Conservation (phyloP, 176 grass and related monocot species). For the Cenchrus purpureus region DNA sequence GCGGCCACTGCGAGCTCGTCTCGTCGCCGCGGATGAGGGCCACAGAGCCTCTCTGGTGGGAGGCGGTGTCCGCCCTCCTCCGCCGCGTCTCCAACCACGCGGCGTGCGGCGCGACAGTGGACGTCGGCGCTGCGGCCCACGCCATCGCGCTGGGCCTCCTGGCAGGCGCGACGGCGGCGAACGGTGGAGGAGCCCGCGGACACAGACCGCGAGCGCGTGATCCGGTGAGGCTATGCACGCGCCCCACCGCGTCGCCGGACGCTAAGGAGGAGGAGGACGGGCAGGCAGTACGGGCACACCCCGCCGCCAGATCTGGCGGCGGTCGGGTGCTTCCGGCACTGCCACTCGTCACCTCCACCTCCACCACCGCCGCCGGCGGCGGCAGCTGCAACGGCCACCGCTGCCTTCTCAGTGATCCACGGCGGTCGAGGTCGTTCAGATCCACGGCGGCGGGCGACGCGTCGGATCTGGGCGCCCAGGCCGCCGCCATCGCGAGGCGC, state of each 20-base stretch:
- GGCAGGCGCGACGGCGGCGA: neutral
- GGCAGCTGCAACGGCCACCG: no score
- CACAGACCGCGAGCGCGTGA: no score
- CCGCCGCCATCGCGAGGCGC: constrained; percentile 65
- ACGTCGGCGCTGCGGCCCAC: constrained; percentile 41
- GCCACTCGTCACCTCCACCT: no score
- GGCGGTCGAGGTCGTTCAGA: constrained; percentile 59
- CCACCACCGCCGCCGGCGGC: no score
- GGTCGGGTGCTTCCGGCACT: no score
- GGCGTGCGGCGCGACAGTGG: neutral
- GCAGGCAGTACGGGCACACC: no score
- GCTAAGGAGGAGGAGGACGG: no score
- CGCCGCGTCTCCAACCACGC: neutral
- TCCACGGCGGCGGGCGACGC: constrained; percentile 29
- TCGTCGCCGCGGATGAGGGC: constrained; percentile 25
- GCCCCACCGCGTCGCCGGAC: no score
- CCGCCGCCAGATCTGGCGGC: no score
- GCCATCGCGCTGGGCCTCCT: constrained; percentile 41
- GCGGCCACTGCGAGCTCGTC: constrained; percentile 41
- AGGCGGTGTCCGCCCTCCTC: constrained; percentile 27
- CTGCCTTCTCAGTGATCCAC: no score
- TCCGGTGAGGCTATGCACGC: no score
- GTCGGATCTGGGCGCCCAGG: constrained; percentile 54
- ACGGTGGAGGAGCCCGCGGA: no score
- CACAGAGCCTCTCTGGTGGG: neutral